Evolutionary conservation across 495 filamentous ascomycete species (phyloP).

Genomic region (Aspergillus wentii): DNA sequence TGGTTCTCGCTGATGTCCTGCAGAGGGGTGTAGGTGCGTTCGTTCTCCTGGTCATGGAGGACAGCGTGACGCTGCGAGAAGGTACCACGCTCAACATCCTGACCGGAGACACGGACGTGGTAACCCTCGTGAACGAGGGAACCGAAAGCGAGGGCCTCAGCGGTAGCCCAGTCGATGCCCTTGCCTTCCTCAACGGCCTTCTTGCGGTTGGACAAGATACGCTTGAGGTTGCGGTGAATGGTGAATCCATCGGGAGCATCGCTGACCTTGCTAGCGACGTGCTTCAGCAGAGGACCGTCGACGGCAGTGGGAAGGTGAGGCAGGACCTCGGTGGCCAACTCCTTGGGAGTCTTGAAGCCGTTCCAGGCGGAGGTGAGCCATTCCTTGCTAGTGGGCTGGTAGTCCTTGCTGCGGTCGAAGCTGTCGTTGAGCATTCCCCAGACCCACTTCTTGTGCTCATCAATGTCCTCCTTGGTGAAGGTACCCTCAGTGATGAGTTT

Average conservation of each 20-base stretch:
- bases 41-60: constrained; percentile 92
- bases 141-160: constrained; percentile 94
- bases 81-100: constrained; percentile 98
- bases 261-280: constrained; percentile 74
- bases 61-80: constrained; percentile 98
- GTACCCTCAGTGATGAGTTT: constrained; percentile 84
- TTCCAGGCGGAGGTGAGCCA: constrained; percentile 99
- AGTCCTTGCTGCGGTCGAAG: constrained; percentile 95
- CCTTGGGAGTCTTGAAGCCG: constrained; percentile 97
- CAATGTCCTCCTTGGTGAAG: constrained; percentile 95
- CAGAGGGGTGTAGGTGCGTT: constrained; percentile 87
- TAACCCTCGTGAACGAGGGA: constrained; percentile 85
- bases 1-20: constrained; percentile 85
- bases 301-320: constrained; percentile 89
- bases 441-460: constrained; percentile 99
- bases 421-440: constrained; percentile 98
- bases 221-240: constrained; percentile 91
- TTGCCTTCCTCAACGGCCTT: constrained; percentile 92
- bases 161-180: constrained; percentile 96
- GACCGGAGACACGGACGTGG: constrained; percentile 94
- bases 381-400: constrained; percentile 92
- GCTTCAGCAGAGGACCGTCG: constrained; percentile 59
- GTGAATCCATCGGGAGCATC: constrained; percentile 77
- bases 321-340: constrained; percentile 89
- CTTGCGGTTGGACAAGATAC: constrained; percentile 83